Percentiles rank a stretch among this genome's conserved stretches.
phyloP scores from a whole-genome alignment of 345 rosid genomes.

The Gossypium rotundifolium region DNA sequence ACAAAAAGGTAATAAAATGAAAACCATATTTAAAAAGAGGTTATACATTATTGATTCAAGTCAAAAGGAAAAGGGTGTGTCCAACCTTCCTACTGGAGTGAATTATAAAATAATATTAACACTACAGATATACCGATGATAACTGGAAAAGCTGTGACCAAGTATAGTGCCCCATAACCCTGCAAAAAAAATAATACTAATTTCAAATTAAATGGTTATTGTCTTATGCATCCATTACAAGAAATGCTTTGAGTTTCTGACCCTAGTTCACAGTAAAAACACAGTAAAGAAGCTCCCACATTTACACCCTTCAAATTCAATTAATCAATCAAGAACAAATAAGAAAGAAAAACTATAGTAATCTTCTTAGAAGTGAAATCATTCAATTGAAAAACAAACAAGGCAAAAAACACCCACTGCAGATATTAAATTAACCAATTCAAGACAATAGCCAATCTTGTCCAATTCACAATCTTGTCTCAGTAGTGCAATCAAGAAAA shows the following conservation, averaged over 20 bases:
- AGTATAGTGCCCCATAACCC: constrained; percentile 95
- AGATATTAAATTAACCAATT: too few species aligned
- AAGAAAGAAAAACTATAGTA: not conserved
- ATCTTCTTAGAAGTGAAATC: too few species aligned
- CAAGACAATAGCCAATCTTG: too few species aligned
- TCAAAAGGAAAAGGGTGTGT: not conserved
- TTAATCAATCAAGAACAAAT: not conserved
- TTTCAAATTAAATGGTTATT: not conserved
- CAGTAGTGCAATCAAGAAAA: too few species aligned
- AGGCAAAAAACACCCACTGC: too few species aligned
- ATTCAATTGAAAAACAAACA: too few species aligned
- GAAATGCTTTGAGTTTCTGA: not conserved
- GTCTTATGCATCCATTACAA: not conserved
- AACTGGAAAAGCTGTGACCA: constrained; percentile 83
- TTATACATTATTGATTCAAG: not conserved
- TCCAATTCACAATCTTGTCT: too few species aligned
- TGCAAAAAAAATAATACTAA: constrained; percentile 29
- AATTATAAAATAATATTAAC: constrained; percentile 78
- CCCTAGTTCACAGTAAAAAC: too few species aligned
- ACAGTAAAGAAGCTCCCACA: too few species aligned
- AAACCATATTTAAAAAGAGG: not conserved
- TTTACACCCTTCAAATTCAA: too few species aligned
- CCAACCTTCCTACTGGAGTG: constrained; percentile 59
- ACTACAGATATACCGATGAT: constrained; percentile 87
- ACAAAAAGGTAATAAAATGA: not conserved